Evolutionary conservation across 163 green algal genomes (phyloP).

Genomic region (Prototheca stagnorum): DNA sequence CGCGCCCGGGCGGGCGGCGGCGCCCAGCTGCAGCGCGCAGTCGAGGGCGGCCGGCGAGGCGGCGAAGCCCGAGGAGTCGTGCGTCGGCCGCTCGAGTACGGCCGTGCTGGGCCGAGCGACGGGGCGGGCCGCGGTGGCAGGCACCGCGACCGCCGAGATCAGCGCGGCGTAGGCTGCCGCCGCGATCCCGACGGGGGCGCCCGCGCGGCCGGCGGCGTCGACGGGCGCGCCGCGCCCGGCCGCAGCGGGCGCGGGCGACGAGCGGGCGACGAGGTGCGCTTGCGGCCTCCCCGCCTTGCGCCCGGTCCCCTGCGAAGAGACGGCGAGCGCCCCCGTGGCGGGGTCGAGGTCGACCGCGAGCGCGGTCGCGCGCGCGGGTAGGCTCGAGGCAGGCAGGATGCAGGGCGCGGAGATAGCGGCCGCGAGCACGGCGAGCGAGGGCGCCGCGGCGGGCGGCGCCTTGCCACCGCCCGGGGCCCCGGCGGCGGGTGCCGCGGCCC

Average conservation of each 20-base stretch:
- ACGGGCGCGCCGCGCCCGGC: not conserved
- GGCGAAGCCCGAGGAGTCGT: conserved; percentile 2
- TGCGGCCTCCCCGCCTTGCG: not conserved
- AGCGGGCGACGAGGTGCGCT: too few species aligned
- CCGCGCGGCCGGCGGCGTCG: not conserved
- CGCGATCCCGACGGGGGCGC: not conserved
- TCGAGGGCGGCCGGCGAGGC: conserved; percentile 19
- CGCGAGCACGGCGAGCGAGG: too few species aligned
- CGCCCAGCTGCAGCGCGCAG: conserved; percentile 20
- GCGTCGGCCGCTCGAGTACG: not conserved
- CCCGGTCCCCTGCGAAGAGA: not conserved
- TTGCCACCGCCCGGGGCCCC: too few species aligned
- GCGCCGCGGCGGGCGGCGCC: too few species aligned
- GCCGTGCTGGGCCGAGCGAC: not conserved
- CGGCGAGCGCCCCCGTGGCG: too few species aligned
- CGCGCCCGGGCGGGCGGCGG: not conserved
- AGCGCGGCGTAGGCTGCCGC: not conserved
- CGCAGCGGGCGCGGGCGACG: too few species aligned
- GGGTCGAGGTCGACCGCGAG: too few species aligned
- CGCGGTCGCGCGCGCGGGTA: too few species aligned
- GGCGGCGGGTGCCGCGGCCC: too few species aligned
- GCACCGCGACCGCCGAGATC: not conserved
- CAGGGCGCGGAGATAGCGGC: too few species aligned
- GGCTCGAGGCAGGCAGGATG: too few species aligned
- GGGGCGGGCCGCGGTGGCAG: not conserved